Conservation (phyloP, 805 yeast genomes). For the Lipomyces orientalis region DNA sequence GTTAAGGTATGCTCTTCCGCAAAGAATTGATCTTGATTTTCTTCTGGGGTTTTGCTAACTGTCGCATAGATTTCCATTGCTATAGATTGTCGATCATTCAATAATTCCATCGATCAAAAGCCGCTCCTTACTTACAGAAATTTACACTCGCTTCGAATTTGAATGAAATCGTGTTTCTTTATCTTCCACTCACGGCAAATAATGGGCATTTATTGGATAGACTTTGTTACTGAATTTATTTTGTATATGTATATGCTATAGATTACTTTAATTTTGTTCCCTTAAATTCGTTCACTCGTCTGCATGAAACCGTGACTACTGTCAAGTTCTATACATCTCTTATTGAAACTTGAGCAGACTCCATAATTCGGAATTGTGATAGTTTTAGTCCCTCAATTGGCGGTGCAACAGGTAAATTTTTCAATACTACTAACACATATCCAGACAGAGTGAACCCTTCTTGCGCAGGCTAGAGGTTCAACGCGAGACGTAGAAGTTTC, state of each 20-base stretch:
- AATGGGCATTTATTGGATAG: slow-evolving; percentile 1
- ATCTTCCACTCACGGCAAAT: not conserved
- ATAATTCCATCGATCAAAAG: not conserved
- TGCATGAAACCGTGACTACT: too few relatives aligned
- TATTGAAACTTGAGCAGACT: too few relatives aligned
- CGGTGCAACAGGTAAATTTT: too few relatives aligned
- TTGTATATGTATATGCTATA: not conserved
- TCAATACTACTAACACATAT: too few relatives aligned
- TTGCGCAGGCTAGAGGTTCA: too few relatives aligned
- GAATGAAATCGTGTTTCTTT: not conserved
- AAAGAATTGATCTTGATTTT: not conserved
- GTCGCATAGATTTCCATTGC: not conserved
- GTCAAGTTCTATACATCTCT: too few relatives aligned
- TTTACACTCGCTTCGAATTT: not conserved
- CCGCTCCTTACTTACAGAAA: not conserved
- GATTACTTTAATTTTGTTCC: not conserved
- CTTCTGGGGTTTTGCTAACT: not conserved
- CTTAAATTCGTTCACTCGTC: not conserved
- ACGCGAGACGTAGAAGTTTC: too few relatives aligned
- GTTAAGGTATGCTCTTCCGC: not conserved
- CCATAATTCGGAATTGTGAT: too few relatives aligned
- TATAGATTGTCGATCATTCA: not conserved
- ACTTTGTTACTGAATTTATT: not conserved
- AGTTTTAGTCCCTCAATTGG: too few relatives aligned
- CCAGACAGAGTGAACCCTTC: too few relatives aligned